Conservation (phyloP, 495 filamentous ascomycete species). For the Sabuloglossum arenarium region DNA sequence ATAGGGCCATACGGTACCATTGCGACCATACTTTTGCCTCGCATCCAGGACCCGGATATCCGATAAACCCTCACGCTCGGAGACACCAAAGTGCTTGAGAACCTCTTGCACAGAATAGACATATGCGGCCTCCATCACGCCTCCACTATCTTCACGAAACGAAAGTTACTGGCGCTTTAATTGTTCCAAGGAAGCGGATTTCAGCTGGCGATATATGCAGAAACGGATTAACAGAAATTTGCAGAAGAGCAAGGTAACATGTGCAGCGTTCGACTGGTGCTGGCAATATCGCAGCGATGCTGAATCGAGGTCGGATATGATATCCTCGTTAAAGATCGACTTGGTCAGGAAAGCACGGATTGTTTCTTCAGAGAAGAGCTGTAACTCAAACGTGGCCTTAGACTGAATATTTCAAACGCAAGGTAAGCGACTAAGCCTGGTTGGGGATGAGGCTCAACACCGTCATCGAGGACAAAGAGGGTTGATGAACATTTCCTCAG, state of each 20-base stretch:
- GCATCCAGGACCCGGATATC: slow-evolving; percentile 41
- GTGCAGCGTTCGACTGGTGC: not conserved
- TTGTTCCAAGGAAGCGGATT: not conserved
- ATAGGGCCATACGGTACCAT: slow-evolving; percentile 34
- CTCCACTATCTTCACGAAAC: not conserved
- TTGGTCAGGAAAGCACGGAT: not conserved
- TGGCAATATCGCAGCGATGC: not conserved
- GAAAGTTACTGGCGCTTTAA: not conserved
- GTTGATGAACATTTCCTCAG: too few relatives aligned
- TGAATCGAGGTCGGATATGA: not conserved
- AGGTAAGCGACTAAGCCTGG: not conserved
- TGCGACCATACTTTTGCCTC: slow-evolving; percentile 54
- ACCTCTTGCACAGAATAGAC: slow-evolving; percentile 43
- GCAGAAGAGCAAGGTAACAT: not conserved
- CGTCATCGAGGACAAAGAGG: not conserved
- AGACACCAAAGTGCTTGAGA: slow-evolving; percentile 49
- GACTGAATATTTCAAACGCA: not conserved
- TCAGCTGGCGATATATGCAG: not conserved
- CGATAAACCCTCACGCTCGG: slow-evolving; percentile 44
- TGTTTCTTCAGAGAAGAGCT: not conserved
- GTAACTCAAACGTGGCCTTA: slow-evolving; percentile 1
- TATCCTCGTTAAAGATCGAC: not conserved
- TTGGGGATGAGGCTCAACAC: slow-evolving; percentile 1
- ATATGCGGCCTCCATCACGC: slow-evolving; percentile 63
- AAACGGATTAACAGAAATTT: not conserved